Conservation (phyloP, 148 eudicot species). For the Hydrangea macrophylla region DNA sequence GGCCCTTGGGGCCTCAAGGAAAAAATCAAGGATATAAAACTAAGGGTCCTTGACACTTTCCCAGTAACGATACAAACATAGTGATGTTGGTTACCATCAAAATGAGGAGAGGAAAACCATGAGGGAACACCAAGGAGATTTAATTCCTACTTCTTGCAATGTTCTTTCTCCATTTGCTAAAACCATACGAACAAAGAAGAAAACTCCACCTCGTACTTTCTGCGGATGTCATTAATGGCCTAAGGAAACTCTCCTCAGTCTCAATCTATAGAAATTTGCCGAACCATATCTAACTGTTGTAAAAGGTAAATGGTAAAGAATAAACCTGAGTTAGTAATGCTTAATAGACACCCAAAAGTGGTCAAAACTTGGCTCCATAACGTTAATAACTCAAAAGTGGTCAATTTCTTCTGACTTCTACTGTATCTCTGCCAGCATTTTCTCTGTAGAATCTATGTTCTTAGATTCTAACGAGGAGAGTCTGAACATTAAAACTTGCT, state of each 20-base stretch:
- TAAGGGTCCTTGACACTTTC: no score
- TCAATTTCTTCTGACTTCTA: conserved; percentile 59
- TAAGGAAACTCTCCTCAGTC: conserved; percentile 27
- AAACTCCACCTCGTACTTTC: conserved; percentile 70
- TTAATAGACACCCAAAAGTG: conserved; percentile 1
- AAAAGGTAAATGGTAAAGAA: conserved; percentile 1
- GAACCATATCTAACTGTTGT: not conserved
- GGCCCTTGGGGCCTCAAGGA: no score
- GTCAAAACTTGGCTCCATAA: not conserved
- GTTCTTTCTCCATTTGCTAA: not conserved
- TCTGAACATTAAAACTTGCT: conserved; percentile 61
- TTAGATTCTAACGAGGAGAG: conserved; percentile 49
- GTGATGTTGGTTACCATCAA: no score
- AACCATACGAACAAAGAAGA: not conserved
- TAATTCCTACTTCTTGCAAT: no score
- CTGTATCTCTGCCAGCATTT: conserved; percentile 55
- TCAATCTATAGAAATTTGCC: conserved; percentile 11
- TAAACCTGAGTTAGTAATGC: conserved; percentile 46
- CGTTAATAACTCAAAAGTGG: conserved; percentile 12
- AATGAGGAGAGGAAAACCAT: no score
- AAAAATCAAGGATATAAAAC: no score
- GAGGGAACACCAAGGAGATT: no score
- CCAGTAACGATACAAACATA: no score
- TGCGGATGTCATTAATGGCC: conserved; percentile 94
- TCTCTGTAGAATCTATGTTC: conserved; percentile 49